phyloP scores from a whole-genome alignment of 2,329 filamentous ascomycete genomes.

The Paracamarosporium sp. region DNA sequence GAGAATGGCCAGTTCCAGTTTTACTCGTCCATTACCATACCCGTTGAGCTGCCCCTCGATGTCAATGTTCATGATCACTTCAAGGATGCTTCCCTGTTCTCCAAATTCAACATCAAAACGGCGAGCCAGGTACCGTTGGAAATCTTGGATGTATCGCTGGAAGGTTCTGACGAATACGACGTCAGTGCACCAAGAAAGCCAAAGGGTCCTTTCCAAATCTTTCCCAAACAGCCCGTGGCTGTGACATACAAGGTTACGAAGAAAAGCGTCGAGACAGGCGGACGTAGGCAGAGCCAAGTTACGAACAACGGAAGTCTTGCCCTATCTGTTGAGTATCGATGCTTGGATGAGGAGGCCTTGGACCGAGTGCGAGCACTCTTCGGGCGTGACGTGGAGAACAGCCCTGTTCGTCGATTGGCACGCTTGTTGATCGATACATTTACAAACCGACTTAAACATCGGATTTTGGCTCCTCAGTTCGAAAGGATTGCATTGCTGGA shows the following conservation, averaged over 20 bases:
- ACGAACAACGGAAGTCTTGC: conserved; percentile 57
- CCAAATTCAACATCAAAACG: conserved; percentile 88
- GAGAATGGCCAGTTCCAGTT: conserved; percentile 70
- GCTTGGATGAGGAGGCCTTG: conserved; percentile 76
- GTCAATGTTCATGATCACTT: conserved; percentile 98
- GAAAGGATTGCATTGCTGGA: conserved; percentile 62
- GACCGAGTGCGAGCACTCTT: conserved; percentile 57
- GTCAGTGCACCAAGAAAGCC: conserved; percentile 62
- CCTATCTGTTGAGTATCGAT: conserved; percentile 76
- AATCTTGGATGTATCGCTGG: conserved; percentile 73
- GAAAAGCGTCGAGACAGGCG: conserved; percentile 48
- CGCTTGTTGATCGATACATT: conserved; percentile 61
- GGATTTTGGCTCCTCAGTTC: conserved; percentile 56
- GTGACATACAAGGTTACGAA: conserved; percentile 79
- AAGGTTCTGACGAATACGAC: conserved; percentile 72
- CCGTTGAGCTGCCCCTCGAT: conserved; percentile 80
- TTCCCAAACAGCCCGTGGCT: conserved; percentile 80
- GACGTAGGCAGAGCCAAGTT: conserved; percentile 26
- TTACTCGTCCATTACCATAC: conserved; percentile 67
- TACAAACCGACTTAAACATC: conserved; percentile 52
- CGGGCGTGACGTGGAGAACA: conserved; percentile 53
- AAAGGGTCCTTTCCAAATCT: conserved; percentile 65
- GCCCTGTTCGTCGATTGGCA: conserved; percentile 54
- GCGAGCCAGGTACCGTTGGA: conserved; percentile 77
- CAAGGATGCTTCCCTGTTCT: conserved; percentile 81